phyloP scores from a whole-genome alignment of 176 grass and related monocot genomes.

The Tuctoria greenei region DNA sequence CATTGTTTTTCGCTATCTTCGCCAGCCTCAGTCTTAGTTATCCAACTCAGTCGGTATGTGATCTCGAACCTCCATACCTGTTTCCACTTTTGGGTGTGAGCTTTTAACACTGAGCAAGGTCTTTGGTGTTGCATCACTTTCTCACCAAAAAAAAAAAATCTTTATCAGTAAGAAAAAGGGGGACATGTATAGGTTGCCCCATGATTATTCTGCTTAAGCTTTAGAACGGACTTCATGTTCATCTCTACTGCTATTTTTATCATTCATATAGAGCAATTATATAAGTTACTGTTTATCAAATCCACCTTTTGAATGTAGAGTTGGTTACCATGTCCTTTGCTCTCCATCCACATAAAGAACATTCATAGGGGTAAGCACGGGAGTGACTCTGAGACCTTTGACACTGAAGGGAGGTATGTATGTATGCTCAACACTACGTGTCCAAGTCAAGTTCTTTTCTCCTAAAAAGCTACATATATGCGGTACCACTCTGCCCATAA shows the following conservation, averaged over 20 bases:
- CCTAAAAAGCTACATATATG: background rate
- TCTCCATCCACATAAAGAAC: slow-evolving; percentile 58
- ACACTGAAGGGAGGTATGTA: slow-evolving; percentile 73
- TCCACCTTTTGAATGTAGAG: slow-evolving; percentile 25
- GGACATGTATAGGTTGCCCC: too few relatives aligned
- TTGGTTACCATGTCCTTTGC: slow-evolving; percentile 56
- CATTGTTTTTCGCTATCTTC: slow-evolving; percentile 1
- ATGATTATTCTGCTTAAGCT: too few relatives aligned
- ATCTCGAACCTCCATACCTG: too few relatives aligned
- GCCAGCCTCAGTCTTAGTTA: slow-evolving; percentile 48
- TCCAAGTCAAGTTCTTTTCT: background rate
- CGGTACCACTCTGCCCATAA: background rate
- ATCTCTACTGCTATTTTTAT: too few relatives aligned
- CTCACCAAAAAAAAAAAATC: too few relatives aligned
- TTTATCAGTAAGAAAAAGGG: too few relatives aligned
- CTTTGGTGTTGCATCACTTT: too few relatives aligned
- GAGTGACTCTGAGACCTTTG: slow-evolving; percentile 62
- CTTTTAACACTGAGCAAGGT: too few relatives aligned
- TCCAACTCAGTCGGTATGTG: slow-evolving; percentile 56
- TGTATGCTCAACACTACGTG: background rate
- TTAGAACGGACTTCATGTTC: too few relatives aligned
- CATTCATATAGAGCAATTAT: too few relatives aligned
- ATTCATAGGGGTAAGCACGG: slow-evolving; percentile 73
- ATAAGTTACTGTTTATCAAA: background rate
- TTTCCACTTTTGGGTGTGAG: too few relatives aligned